Evolutionary conservation across 148 eudicot species (phyloP).

Genomic region (Silene uniflora): DNA sequence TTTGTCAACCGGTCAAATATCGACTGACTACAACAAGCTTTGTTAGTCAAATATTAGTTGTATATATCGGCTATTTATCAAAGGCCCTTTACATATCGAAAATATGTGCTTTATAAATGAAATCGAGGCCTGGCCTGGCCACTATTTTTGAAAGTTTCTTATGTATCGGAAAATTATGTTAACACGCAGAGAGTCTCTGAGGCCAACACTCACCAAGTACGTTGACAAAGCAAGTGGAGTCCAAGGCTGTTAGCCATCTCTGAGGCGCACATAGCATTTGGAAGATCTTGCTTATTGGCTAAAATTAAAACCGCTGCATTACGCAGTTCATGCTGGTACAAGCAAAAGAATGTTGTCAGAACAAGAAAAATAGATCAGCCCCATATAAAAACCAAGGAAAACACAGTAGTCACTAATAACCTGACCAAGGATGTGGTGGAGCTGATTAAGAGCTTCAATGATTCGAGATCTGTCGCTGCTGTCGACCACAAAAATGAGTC

Average conservation of each 20-base stretch:
- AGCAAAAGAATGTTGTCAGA: neutral
- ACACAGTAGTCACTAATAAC: conserved; percentile 13
- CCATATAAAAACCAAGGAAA: no score
- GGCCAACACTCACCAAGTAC: conserved; percentile 29
- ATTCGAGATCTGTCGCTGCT: conserved; percentile 41
- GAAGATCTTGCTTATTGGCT: conserved; percentile 56
- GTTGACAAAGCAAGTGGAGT: conserved; percentile 31
- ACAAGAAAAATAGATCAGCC: neutral
- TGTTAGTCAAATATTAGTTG: no score
- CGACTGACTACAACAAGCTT: no score
- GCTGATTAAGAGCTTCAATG: conserved; percentile 47
- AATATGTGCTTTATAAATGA: no score
- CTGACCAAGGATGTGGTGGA: conserved; percentile 41
- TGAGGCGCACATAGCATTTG: conserved; percentile 40
- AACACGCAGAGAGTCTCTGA: no score
- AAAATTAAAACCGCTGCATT: conserved; percentile 36
- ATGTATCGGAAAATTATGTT: no score
- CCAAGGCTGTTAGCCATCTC: conserved; percentile 49
- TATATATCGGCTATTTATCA: no score
- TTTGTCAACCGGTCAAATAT: no score
- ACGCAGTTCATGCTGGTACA: conserved; percentile 32
- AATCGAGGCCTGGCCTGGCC: no score
- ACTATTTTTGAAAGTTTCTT: neutral
- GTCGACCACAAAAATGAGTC: conserved; percentile 52
- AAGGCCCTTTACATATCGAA: no score